phyloP scores from a whole-genome alignment of 305 asterid genomes.

The Solanum aculeatissimum region DNA sequence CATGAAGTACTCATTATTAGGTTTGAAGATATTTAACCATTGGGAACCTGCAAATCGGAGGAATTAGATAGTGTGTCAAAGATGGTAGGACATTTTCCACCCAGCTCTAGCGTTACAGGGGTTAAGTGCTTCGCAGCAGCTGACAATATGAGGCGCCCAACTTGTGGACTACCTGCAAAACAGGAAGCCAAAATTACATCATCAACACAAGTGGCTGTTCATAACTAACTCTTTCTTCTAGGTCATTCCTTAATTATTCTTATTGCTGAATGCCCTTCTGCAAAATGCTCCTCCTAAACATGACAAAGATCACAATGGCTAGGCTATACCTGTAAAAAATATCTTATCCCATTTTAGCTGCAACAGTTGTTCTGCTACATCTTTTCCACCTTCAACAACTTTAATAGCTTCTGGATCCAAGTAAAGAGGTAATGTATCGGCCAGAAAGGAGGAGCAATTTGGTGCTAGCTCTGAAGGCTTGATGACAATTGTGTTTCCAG shows the following conservation, averaged over 20 bases:
- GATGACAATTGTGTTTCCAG: conserved; percentile 66
- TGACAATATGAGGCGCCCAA: conserved; percentile 61
- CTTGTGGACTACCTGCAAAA: conserved; percentile 59
- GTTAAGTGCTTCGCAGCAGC: conserved; percentile 94
- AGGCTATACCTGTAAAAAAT: conserved; percentile 71
- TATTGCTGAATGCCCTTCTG: background rate
- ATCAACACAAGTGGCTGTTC: background rate
- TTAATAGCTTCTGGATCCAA: conserved; percentile 64
- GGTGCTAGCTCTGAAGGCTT: conserved; percentile 91
- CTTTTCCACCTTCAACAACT: conserved; percentile 65
- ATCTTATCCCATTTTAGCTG: conserved; percentile 83
- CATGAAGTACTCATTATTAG: background rate
- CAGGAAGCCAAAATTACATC: background rate
- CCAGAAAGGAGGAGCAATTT: conserved; percentile 58
- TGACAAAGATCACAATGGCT: background rate
- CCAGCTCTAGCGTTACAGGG: conserved; percentile 87
- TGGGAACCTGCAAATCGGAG: conserved; percentile 48
- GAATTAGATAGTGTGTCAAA: conserved; percentile 48
- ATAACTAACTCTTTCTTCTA: background rate
- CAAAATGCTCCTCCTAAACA: background rate
- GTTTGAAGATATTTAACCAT: background rate
- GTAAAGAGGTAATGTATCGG: conserved; percentile 41
- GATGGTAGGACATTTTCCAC: conserved; percentile 88
- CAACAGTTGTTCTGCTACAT: conserved; percentile 46
- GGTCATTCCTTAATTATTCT: background rate